Conservation (phyloP, 2,329 filamentous ascomycete genomes). For the Colletotrichum truncatum region DNA sequence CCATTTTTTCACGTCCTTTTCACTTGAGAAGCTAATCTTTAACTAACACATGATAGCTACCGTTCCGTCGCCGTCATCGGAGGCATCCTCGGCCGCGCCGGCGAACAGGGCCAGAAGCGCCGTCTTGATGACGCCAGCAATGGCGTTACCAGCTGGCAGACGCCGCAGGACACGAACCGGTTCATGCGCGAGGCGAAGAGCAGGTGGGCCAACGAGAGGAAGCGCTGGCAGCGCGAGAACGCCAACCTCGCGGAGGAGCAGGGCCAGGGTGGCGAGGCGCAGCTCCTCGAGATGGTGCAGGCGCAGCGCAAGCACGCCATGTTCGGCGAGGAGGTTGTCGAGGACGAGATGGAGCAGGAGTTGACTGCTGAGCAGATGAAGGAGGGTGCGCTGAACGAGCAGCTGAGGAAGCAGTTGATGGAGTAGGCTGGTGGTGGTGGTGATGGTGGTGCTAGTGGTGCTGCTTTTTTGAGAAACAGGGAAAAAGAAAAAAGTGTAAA, state of each 20-base stretch:
- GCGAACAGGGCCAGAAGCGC: slow-evolving; percentile 76
- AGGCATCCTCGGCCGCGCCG: slow-evolving; percentile 86
- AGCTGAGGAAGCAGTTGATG: not conserved
- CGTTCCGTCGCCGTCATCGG: slow-evolving; percentile 84
- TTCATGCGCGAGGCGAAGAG: slow-evolving; percentile 47
- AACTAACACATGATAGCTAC: slow-evolving; percentile 62
- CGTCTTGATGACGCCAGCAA: slow-evolving; percentile 69
- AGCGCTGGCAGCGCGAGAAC: slow-evolving; percentile 46
- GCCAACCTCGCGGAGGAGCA: slow-evolving; percentile 37
- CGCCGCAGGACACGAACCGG: slow-evolving; percentile 50
- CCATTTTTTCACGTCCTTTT: not conserved
- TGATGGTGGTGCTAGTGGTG: not conserved
- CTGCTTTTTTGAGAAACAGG: not conserved
- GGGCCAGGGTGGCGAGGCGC: slow-evolving; percentile 46
- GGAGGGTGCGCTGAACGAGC: not conserved
- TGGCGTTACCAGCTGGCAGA: slow-evolving; percentile 72
- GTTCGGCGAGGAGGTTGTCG: not conserved
- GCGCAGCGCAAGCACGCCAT: slow-evolving; percentile 3
- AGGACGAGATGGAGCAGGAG: not conserved
- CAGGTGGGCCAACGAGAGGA: slow-evolving; percentile 40
- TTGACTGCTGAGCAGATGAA: not conserved
- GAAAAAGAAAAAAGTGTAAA: not conserved
- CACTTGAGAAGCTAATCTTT: not conserved
- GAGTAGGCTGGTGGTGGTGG: not conserved
- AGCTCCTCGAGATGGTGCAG: slow-evolving; percentile 42